These are phyloP conservation scores for Mediolabrus comicus DNA, from an alignment of 108 stramenopile species.

Conservation along the genomic window DNA sequence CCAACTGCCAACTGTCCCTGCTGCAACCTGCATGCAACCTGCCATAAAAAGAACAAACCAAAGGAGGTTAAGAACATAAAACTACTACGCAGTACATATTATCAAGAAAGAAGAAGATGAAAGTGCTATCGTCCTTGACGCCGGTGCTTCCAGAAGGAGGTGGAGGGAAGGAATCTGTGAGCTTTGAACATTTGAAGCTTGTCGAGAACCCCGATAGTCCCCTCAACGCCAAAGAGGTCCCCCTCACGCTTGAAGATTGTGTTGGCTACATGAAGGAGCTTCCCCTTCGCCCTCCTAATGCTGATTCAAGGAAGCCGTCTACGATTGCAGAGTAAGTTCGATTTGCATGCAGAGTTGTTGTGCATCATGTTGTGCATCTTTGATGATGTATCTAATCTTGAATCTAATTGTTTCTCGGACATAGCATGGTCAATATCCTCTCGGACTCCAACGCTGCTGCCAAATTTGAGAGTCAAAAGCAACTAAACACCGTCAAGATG, in stretches of 20 bases:
- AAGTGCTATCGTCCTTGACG: background rate
- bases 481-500: background rate
- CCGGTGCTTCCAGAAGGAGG: background rate
- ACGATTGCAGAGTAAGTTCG: conserved; percentile 24
- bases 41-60: too few species aligned
- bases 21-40: too few species aligned
- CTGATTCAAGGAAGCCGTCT: conserved; percentile 13
- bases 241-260: conserved; percentile 33
- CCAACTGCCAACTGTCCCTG: too few species aligned
- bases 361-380: background rate
- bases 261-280: conserved; percentile 20
- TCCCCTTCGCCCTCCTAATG: conserved; percentile 22
- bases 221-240: conserved; percentile 5
- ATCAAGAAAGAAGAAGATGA: background rate
- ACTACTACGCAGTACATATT: too few species aligned
- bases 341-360: background rate
- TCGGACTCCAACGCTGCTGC: background rate
- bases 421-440: conserved; percentile 25
- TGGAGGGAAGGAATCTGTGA: background rate
- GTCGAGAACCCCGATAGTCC: conserved; percentile 11
- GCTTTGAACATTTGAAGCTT: background rate
- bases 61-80: too few species aligned
- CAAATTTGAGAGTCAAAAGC: background rate
- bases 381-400: background rate
- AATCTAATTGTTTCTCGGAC: background rate